These are phyloP conservation scores for Yamadazyma aaseri DNA, from an alignment of 1,139 yeast species.

Conservation along the genomic window DNA sequence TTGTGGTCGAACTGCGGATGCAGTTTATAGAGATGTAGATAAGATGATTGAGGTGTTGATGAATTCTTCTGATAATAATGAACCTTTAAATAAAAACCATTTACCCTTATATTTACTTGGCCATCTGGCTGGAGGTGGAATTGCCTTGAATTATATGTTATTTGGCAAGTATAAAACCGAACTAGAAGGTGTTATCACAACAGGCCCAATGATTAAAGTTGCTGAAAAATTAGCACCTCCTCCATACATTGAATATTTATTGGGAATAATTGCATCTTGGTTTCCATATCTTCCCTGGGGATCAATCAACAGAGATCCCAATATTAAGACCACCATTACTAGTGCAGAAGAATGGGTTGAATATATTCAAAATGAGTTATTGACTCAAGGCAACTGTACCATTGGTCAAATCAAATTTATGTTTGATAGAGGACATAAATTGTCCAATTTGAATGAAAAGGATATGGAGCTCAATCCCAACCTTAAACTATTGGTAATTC, in stretches of 20 bases:
- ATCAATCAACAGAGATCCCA: slow-evolving; percentile 12
- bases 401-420: slow-evolving; percentile 19
- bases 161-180: slow-evolving; percentile 17
- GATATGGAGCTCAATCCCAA: slow-evolving; percentile 10
- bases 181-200: slow-evolving; percentile 15
- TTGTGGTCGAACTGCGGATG: slow-evolving; percentile 14
- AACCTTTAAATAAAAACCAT: no score
- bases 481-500: slow-evolving; percentile 17
- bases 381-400: slow-evolving; percentile 20
- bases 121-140: slow-evolving; percentile 25
- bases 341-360: slow-evolving; percentile 18
- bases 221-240: slow-evolving; percentile 15
- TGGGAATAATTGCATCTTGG: slow-evolving; percentile 13
- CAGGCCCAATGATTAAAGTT: slow-evolving; percentile 19
- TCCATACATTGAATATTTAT: slow-evolving; percentile 11
- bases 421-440: slow-evolving; percentile 18
- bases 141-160: slow-evolving; percentile 19
- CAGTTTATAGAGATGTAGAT: slow-evolving; percentile 19
- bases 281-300: slow-evolving; percentile 16
- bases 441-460: slow-evolving; percentile 10
- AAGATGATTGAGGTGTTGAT: slow-evolving; percentile 18
- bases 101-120: slow-evolving; percentile 16
- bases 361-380: slow-evolving; percentile 17
- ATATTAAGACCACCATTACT: slow-evolving; percentile 17
- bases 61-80: background rate